Percentiles rank a stretch among this genome's conserved stretches.
phyloP scores from a whole-genome alignment of 176 grass and related monocot species.

The Rhipidocladum racemiflorum region DNA sequence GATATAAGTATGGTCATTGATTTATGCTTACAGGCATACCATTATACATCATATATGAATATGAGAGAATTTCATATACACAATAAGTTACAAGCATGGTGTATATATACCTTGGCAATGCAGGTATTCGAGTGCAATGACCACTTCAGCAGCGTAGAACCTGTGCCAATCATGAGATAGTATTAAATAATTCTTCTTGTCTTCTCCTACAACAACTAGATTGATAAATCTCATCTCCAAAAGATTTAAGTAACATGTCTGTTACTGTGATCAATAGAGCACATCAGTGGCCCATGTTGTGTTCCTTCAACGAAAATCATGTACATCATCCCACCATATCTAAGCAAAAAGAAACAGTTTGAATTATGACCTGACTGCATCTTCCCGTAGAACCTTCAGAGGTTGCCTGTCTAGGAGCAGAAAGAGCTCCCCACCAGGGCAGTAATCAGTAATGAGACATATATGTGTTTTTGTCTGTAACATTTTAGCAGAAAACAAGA shows the following conservation, averaged over 20 bases:
- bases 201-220: not conserved
- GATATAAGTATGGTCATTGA: not conserved
- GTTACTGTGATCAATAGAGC: not conserved
- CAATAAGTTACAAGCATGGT: not conserved
- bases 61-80: not conserved
- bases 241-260: not conserved
- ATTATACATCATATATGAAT: not conserved
- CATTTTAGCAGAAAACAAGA: conserved; percentile 24
- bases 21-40: not conserved
- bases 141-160: conserved; percentile 93
- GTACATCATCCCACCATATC: not conserved
- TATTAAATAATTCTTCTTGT: conserved; percentile 1
- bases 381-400: conserved; percentile 72
- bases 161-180: conserved; percentile 35
- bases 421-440: conserved; percentile 87
- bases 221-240: not conserved
- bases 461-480: conserved; percentile 88
- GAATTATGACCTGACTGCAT: conserved; percentile 70
- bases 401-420: conserved; percentile 82
- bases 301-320: not conserved
- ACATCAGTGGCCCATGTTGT: not conserved
- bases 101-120: conserved; percentile 79
- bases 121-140: conserved; percentile 86
- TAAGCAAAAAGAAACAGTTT: conserved; percentile 5
- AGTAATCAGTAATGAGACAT: conserved; percentile 89